Base-by-base conservation (phyloP, 2,329 filamentous ascomycete genomes). In the Aspergillus quadrilineatus region DNA sequence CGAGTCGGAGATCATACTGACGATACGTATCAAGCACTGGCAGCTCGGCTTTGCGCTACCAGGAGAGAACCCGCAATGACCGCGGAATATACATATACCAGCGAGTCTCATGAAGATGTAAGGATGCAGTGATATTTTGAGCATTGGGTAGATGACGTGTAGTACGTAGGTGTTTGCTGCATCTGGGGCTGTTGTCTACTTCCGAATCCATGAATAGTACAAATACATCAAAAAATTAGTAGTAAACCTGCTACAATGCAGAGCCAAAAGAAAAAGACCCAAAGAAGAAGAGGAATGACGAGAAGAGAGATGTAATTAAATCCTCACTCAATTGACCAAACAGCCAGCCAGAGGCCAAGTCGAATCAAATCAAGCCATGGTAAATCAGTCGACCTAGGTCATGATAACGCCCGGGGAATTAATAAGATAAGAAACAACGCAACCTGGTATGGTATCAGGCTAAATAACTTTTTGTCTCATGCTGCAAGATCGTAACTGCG, bases 401-500 rank as follows among this genome's bases (percentile, higher is more conserved):
- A 36, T 14, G 12, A 43, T 22, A n/a, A 26, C 41, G 41, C 41
- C 41, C 8, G 15, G 22, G 17, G 6, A 9, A 22, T 43, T 3
- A 34, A 41, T 22, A 43, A n/a, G 2, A 17, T 17, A 43, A 9
- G 9, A 43, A 26, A 22, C 7, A 10, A 43, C 6, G 4, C 14
- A 47, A 47, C 45, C 29, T 47, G 30, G n/a, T 12, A 17, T 34
- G 30, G 29, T 15, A 47, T 34, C 45, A 47, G 30, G 29, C 29
- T 8, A 46, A 17, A 26, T 22, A 47, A 53, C 50, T 53, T 53
- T 53, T 47, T 46, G 17, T 45, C 41, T 53, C 50, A 37, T 36
- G 30, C 30, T 46, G 50, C 43, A 53, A 47, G 44, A 30, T 53
- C 50, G 50, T 53, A 53, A 52, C 50, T 45, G 50, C 50, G 41